A percentile compares a stretch with the other conserved stretches of the same genome.
These are phyloP conservation scores for Colletotrichum musicola DNA, from an alignment of 2,329 filamentous ascomycete species.

Conservation along the genomic window DNA sequence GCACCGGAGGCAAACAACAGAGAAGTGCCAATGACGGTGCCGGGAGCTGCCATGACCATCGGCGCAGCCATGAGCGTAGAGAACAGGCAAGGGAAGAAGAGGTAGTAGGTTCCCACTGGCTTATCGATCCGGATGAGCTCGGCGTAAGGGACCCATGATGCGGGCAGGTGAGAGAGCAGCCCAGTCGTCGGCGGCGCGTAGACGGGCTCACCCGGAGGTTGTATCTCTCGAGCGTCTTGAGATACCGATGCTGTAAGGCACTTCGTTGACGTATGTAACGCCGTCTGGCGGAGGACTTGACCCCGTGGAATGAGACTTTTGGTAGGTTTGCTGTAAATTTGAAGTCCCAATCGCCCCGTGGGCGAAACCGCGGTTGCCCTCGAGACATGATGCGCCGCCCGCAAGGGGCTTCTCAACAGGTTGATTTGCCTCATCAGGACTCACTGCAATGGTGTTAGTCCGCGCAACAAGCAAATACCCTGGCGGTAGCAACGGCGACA, in stretches of 20 bases:
- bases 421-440: constrained; percentile 27
- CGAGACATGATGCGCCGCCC: background rate
- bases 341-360: background rate
- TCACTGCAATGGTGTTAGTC: constrained; percentile 14
- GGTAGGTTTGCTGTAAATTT: constrained; percentile 13
- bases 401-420: constrained; percentile 22
- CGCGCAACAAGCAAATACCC: no score
- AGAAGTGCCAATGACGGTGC: constrained; percentile 73
- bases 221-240: constrained; percentile 36
- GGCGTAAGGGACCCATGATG: constrained; percentile 81
- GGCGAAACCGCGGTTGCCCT: background rate
- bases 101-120: constrained; percentile 84
- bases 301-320: constrained; percentile 1
- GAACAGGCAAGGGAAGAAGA: constrained; percentile 88
- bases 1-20: constrained; percentile 81
- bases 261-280: constrained; percentile 35
- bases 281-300: constrained; percentile 2
- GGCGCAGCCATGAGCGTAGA: constrained; percentile 85
- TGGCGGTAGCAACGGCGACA: no score
- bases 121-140: constrained; percentile 87
- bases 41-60: constrained; percentile 70
- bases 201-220: constrained; percentile 42
- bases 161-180: constrained; percentile 76
- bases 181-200: constrained; percentile 81
- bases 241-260: constrained; percentile 17